A percentile compares a stretch with the other conserved stretches of the same genome.
These are phyloP conservation scores for Solanum pennellii DNA, from an alignment of 257 asterid genomes.

Conservation along the genomic window DNA sequence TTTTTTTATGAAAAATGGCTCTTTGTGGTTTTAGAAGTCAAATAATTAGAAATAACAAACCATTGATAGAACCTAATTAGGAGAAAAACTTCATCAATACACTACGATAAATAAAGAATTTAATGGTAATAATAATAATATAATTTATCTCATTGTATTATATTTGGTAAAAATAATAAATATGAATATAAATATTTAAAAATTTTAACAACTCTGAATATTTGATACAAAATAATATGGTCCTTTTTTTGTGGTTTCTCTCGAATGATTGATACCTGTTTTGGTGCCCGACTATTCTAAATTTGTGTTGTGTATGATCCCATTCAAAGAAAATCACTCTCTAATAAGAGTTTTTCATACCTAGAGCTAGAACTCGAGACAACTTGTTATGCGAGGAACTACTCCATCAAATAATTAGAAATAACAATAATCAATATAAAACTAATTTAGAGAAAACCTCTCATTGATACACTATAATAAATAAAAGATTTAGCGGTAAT, in stretches of 20 bases:
- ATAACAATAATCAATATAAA: no score
- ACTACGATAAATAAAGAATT: not conserved
- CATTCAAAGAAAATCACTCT: no score
- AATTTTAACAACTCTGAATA: not conserved
- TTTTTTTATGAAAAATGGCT: not conserved
- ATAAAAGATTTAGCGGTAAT: not conserved
- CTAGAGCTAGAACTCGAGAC: accelerated
- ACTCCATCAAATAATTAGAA: not conserved
- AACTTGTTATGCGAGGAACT: not conserved
- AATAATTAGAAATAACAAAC: not conserved
- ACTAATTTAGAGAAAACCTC: no score
- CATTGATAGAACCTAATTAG: not conserved
- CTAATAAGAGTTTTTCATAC: no score
- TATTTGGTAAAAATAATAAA: no score
- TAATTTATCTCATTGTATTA: no score
- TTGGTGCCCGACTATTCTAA: no score
- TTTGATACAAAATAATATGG: not conserved
- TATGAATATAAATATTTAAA: no score
- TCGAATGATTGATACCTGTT: accelerated
- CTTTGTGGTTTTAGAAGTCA: not conserved
- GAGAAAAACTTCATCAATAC: not conserved
- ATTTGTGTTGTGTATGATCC: not conserved
- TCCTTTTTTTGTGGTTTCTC: no score
- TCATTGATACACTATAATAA: not conserved
- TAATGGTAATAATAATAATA: no score